A percentile compares a stretch with the other conserved stretches of the same genome.
These are phyloP conservation scores for Dipteronia dyeriana DNA, from an alignment of 345 rosid genomes.

Conservation along the genomic window DNA sequence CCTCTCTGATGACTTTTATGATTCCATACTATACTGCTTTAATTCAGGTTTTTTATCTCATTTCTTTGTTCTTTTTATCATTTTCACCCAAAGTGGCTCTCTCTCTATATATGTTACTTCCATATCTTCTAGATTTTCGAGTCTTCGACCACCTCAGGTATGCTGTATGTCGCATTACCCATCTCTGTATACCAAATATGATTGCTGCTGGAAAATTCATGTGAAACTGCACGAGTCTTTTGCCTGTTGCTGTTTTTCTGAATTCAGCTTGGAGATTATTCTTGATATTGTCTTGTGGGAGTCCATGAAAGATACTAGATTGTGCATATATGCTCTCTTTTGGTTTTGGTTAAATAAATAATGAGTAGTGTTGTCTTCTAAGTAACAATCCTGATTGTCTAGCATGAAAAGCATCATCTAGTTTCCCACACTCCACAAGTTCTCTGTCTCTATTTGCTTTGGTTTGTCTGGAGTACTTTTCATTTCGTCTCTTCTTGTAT, in stretches of 20 bases:
- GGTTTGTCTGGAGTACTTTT: too few species aligned
- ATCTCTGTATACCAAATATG: background rate
- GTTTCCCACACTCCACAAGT: background rate
- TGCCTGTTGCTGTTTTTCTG: background rate
- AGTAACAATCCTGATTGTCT: background rate
- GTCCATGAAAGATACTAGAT: background rate
- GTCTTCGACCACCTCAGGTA: too few species aligned
- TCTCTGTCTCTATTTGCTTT: background rate
- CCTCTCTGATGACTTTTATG: background rate
- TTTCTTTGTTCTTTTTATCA: too few species aligned
- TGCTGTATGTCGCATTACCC: too few species aligned
- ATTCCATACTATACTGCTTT: background rate
- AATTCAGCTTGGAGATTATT: background rate
- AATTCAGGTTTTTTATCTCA: background rate
- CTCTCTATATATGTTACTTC: too few species aligned
- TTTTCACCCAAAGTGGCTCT: too few species aligned
- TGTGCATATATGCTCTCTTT: background rate
- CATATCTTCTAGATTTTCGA: too few species aligned
- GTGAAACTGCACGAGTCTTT: background rate
- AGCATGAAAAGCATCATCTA: background rate
- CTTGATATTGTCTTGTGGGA: background rate
- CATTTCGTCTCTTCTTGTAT: too few species aligned
- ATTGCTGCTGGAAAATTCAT: background rate
- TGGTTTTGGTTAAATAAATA: background rate
- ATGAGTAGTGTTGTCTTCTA: background rate